phyloP scores from a whole-genome alignment of 306 rosid species.

The Purshia tridentata region DNA sequence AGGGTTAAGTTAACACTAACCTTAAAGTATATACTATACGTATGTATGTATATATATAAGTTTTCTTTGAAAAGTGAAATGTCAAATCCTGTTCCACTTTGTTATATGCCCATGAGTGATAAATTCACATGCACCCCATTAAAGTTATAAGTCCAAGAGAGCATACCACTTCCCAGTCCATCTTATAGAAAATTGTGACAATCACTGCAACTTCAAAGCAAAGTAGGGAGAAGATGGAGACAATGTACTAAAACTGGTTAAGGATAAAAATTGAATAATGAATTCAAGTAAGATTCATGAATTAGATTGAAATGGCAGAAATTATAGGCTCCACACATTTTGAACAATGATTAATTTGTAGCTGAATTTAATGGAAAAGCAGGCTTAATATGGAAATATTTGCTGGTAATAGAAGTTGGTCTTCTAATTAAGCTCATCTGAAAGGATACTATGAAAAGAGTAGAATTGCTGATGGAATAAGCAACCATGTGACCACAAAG shows the following conservation, averaged over 20 bases:
- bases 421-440: not conserved
- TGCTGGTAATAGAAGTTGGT: not conserved
- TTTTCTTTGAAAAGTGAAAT: too few relatives aligned
- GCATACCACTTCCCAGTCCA: conserved; percentile 47
- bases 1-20: too few relatives aligned
- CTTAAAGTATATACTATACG: too few relatives aligned
- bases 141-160: conserved; percentile 11
- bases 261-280: conserved; percentile 21
- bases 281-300: not conserved
- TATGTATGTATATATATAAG: too few relatives aligned
- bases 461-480: conserved; percentile 30
- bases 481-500: conserved; percentile 34
- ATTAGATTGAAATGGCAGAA: not conserved
- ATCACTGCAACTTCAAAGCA: conserved; percentile 29
- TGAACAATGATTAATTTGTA: not conserved
- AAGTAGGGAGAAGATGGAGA: conserved; percentile 32
- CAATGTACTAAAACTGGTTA: conserved; percentile 39
- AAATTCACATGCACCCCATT: too few relatives aligned
- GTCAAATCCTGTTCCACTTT: too few relatives aligned
- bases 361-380: not conserved
- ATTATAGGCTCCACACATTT: not conserved
- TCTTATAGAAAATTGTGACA: conserved; percentile 32
- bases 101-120: too few relatives aligned
- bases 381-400: not conserved
- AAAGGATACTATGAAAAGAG: conserved; percentile 50